Evolutionary conservation across 1,284 basidiomycete species (phyloP).

Genomic region (Tylopilus sp.): DNA sequence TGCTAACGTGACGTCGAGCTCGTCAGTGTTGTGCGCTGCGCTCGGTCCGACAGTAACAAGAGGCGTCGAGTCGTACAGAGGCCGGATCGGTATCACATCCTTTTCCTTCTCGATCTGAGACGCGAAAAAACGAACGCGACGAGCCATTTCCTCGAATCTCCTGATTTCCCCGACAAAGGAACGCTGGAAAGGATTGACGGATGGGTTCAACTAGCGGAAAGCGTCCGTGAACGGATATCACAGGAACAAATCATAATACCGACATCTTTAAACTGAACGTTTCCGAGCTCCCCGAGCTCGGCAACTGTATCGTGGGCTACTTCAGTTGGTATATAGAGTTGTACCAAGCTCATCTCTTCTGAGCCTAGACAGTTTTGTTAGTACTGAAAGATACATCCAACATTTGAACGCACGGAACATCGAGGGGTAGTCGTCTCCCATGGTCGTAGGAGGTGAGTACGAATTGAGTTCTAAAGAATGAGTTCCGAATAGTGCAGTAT

Average conservation of each 20-base stretch:
- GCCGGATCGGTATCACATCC: conserved; percentile 76
- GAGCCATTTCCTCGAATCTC: conserved; percentile 92
- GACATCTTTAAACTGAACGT: conserved; percentile 98
- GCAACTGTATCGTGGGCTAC: conserved; percentile 95
- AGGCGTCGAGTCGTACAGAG: conserved; percentile 78
- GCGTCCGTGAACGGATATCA: conserved; percentile 1
- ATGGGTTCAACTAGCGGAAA: conserved; percentile 77
- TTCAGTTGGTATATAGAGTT: conserved; percentile 97
- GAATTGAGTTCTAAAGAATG: conserved; percentile 1
- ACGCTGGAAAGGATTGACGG: conserved; percentile 96
- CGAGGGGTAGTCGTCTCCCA: conserved; percentile 78
- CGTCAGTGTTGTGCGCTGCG: conserved; percentile 91
- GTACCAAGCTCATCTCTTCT: conserved; percentile 96
- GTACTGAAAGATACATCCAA: background rate
- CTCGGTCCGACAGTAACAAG: conserved; percentile 85
- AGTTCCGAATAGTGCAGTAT: background rate
- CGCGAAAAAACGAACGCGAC: conserved; percentile 88
- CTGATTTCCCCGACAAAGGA: conserved; percentile 96
- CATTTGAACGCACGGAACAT: conserved; percentile 62
- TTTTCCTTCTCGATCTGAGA: conserved; percentile 85
- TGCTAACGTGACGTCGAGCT: conserved; percentile 82
- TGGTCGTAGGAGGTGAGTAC: conserved; percentile 24
- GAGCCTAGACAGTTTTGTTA: conserved; percentile 55
- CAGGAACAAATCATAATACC: conserved; percentile 28
- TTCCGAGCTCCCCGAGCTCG: conserved; percentile 92